Base-by-base conservation (phyloP, 495 filamentous ascomycete species). In the Hyaloscypha hepaticicola region DNA sequence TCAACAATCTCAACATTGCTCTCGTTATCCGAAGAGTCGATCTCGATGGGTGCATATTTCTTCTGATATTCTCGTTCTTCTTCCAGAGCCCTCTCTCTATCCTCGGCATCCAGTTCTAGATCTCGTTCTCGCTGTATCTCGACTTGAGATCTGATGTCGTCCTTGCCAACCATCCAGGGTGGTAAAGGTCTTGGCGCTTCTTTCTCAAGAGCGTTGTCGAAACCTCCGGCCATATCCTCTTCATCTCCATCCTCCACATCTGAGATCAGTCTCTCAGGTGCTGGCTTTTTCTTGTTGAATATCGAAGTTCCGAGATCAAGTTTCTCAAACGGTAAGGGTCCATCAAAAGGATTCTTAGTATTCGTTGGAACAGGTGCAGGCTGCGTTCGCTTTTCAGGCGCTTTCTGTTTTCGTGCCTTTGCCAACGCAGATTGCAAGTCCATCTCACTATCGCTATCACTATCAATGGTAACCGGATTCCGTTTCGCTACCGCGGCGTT, bases 301-400 rank as follows among this genome's bases (percentile, higher is more conserved):
- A 88, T 78, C 22, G 79, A 82, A 72, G 83, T 78, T 63, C 81
- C 82, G 66, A 94, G 84, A 70, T 91, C 84, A 1, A 99, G 79
- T 52, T 88, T 90, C 72, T 97, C 91, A 69, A 98, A 98, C 0
- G 94, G 94, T 19, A 98, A 77, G 1, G 93, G 91, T 0, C 94
- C 94, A 70, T 83, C 83, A 72, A 96, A 92, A 7, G 79, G 77
- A 69, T 81, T 80, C 62, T 78, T 78, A 33, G 78, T 76, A 48
- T 79, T 78, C 1, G 70, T 48, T 16, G 71, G 60, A 14, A 72
- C 29, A n/a, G 72, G 74, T 19, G 67, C 63, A 45, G 76, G 72
- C 16, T 70, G 55, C 34, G 41, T 53, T 51, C 48, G 67, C 69
- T 41, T 31, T 57, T 69, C 60, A 22, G 70, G 49, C 6, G 71